Evolutionary conservation across 176 grass and related monocot genomes (phyloP).

Genomic region (Hyparrhenia diplandra): DNA sequence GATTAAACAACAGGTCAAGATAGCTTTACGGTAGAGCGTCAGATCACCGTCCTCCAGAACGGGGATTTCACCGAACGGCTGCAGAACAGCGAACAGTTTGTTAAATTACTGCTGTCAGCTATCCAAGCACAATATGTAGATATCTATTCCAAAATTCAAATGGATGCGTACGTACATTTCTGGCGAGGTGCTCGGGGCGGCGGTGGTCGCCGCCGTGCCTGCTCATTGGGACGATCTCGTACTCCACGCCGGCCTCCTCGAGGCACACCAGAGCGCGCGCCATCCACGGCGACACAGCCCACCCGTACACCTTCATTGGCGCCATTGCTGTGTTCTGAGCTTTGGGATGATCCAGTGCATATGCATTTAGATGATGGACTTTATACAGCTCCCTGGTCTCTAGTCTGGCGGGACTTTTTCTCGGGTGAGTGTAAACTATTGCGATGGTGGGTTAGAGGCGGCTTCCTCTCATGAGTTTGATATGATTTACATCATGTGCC

Average conservation of each 20-base stretch:
- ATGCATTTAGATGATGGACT: background rate
- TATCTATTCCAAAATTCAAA: background rate
- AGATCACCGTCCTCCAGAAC: constrained; percentile 51
- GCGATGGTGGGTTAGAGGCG: background rate
- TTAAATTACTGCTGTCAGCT: too few relatives aligned
- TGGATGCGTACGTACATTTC: constrained; percentile 33
- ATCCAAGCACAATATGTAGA: background rate
- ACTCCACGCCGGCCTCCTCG: constrained; percentile 46
- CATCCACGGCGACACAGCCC: constrained; percentile 39
- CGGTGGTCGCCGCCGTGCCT: constrained; percentile 36
- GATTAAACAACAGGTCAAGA: background rate
- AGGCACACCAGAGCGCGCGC: constrained; percentile 35
- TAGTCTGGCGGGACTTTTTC: background rate
- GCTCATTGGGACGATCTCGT: constrained; percentile 47
- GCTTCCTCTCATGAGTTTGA: background rate
- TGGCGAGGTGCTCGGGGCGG: constrained; percentile 41
- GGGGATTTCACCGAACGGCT: constrained; percentile 51
- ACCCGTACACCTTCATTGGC: constrained; percentile 46
- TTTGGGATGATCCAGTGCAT: background rate
- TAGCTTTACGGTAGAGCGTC: constrained; percentile 32
- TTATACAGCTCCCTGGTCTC: background rate
- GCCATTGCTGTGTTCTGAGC: background rate
- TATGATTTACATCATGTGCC: background rate
- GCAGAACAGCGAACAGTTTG: background rate
- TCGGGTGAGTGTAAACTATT: background rate